Evolutionary conservation across 768 basidiomycete genomes (phyloP).

Genomic region (button mushroom (Agaricus bisporus)): DNA sequence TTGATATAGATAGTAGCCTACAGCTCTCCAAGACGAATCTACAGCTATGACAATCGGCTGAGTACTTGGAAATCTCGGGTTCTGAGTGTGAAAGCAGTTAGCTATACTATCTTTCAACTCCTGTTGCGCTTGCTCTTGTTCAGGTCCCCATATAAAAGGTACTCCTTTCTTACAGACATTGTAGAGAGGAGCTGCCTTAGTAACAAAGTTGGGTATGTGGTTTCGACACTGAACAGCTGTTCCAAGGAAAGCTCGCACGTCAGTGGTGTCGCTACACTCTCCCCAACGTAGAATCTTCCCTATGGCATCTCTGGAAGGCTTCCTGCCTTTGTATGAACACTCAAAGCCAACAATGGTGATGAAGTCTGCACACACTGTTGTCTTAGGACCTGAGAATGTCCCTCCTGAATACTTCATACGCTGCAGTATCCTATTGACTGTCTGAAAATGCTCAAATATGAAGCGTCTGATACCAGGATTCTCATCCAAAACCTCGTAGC

Average conservation of each 20-base stretch:
- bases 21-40: constrained; percentile 17
- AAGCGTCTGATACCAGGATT: constrained; percentile 20
- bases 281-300: constrained; percentile 22
- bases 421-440: constrained; percentile 28
- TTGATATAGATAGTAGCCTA: constrained; percentile 34
- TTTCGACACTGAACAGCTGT: constrained; percentile 15
- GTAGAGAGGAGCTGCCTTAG: constrained; percentile 13
- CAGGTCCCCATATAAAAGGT: constrained; percentile 14
- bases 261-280: constrained; percentile 9
- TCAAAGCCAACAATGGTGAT: constrained; percentile 26
- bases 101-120: neutral
- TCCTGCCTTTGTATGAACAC: constrained; percentile 25
- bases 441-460: constrained; percentile 30
- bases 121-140: neutral
- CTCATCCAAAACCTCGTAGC: neutral
- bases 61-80: constrained; percentile 1
- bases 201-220: constrained; percentile 20
- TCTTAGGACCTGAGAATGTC: constrained; percentile 21
- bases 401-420: constrained; percentile 22
- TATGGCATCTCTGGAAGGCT: constrained; percentile 17
- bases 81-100: neutral
- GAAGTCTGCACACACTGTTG: constrained; percentile 12
- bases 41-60: constrained; percentile 2
- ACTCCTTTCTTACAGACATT: constrained; percentile 19
- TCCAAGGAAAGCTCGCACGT: constrained; percentile 21